A percentile compares a stretch with the other conserved stretches of the same genome.
Evolutionary conservation across 2,329 filamentous ascomycete genomes (phyloP).

Genomic region (Beauveria bassiana): DNA sequence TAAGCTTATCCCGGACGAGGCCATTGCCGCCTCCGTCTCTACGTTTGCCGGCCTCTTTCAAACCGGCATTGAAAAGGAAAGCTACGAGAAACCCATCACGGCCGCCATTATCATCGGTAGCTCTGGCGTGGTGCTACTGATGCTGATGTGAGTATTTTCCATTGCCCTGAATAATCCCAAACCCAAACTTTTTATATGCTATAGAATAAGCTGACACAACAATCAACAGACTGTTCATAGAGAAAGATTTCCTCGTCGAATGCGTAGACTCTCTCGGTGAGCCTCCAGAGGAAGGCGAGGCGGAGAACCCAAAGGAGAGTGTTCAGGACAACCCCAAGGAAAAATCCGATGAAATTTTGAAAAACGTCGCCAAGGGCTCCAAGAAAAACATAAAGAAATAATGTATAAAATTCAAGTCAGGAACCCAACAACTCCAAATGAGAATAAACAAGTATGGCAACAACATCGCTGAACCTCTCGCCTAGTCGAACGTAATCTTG

Average conservation of each 20-base stretch:
- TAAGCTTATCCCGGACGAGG: constrained; percentile 21
- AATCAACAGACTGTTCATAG: constrained; percentile 40
- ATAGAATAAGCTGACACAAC: constrained; percentile 5
- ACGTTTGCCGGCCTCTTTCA: constrained; percentile 21
- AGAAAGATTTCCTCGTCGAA: constrained; percentile 45
- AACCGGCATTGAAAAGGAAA: constrained; percentile 18
- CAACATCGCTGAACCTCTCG: neutral
- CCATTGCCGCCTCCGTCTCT: constrained; percentile 21
- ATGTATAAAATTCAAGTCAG: neutral
- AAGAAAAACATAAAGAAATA: constrained; percentile 1
- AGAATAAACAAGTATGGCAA: neutral
- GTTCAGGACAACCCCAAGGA: neutral
- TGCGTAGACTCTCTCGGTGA: constrained; percentile 38
- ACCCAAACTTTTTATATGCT: constrained; percentile 5
- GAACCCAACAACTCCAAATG: neutral
- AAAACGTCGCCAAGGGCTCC: neutral
- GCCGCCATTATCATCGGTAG: constrained; percentile 40
- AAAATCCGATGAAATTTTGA: neutral
- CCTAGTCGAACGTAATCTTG: constrained; percentile 81
- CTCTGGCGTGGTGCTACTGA: constrained; percentile 43
- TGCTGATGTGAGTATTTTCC: constrained; percentile 50
- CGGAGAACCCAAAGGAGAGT: neutral
- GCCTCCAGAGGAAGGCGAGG: constrained; percentile 21
- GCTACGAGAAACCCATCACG: constrained; percentile 21
- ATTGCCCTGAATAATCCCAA: neutral